These are phyloP conservation scores for Boletus reticuloceps DNA, from an alignment of 768 basidiomycete genomes.

Conservation along the genomic window DNA sequence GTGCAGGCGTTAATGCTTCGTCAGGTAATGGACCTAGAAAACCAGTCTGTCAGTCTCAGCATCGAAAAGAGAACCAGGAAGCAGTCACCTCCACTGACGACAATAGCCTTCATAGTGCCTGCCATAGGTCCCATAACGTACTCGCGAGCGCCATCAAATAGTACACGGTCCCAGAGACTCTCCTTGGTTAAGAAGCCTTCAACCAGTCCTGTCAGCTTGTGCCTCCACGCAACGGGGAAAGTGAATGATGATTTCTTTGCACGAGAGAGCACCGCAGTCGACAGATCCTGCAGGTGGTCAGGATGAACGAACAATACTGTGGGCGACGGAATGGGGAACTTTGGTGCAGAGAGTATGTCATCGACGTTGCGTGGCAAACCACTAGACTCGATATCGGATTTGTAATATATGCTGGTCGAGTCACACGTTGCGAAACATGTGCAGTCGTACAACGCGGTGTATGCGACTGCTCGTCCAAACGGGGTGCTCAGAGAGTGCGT, in stretches of 20 bases:
- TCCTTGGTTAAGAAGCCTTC: slow-evolving; percentile 79
- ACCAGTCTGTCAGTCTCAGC: neutral
- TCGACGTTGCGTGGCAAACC: slow-evolving; percentile 32
- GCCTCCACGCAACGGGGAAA: slow-evolving; percentile 68
- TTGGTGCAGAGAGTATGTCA: slow-evolving; percentile 47
- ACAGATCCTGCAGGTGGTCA: slow-evolving; percentile 55
- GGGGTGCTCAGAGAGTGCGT: slow-evolving; percentile 70
- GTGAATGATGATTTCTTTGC: slow-evolving; percentile 54
- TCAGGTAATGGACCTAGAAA: slow-evolving; percentile 48
- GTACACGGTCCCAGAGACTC: slow-evolving; percentile 80
- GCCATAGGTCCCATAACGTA: slow-evolving; percentile 59
- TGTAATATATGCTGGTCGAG: slow-evolving; percentile 51
- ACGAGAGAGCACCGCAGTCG: slow-evolving; percentile 49
- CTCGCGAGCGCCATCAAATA: slow-evolving; percentile 68
- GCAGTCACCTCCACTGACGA: slow-evolving; percentile 68
- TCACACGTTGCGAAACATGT: slow-evolving; percentile 67
- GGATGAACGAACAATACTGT: slow-evolving; percentile 77
- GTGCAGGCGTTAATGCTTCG: slow-evolving; percentile 54
- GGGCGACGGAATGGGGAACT: slow-evolving; percentile 65
- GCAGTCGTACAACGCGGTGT: slow-evolving; percentile 74
- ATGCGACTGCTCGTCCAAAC: slow-evolving; percentile 77
- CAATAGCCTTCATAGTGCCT: slow-evolving; percentile 59
- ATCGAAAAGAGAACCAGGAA: neutral
- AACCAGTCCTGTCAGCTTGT: slow-evolving; percentile 64
- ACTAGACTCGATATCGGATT: slow-evolving; percentile 16